These are phyloP conservation scores for Dipteronia sinensis DNA, from an alignment of 345 rosid genomes.

Conservation along the genomic window DNA sequence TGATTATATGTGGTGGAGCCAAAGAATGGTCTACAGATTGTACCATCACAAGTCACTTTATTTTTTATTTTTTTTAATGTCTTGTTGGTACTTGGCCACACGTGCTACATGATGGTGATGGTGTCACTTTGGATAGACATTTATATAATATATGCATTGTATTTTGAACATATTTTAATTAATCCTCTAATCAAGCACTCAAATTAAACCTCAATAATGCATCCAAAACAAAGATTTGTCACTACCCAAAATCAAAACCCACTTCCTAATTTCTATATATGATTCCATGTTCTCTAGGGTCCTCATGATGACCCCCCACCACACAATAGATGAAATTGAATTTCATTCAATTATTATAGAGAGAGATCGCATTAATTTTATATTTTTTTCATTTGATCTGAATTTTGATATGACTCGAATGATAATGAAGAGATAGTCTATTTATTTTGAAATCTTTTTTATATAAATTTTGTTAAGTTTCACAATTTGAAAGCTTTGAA, in stretches of 20 bases:
- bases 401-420: background rate
- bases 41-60: constrained; percentile 9
- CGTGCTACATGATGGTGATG: constrained; percentile 17
- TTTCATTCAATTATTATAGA: background rate
- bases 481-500: no score
- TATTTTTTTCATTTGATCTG: background rate
- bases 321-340: background rate
- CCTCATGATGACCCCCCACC: background rate
- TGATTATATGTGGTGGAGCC: constrained; percentile 12
- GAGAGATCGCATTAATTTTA: background rate
- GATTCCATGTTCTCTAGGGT: background rate
- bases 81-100: constrained; percentile 25
- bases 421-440: background rate
- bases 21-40: background rate
- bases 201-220: background rate
- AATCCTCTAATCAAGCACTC: constrained; percentile 8
- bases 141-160: background rate
- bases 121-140: constrained; percentile 16
- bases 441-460: no score
- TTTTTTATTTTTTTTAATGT: background rate
- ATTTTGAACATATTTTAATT: constrained; percentile 9
- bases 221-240: constrained; percentile 16
- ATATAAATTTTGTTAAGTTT: background rate
- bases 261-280: background rate
- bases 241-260: background rate